phyloP scores from a whole-genome alignment of 495 filamentous ascomycete genomes.

The Hypoxylon fuscum region DNA sequence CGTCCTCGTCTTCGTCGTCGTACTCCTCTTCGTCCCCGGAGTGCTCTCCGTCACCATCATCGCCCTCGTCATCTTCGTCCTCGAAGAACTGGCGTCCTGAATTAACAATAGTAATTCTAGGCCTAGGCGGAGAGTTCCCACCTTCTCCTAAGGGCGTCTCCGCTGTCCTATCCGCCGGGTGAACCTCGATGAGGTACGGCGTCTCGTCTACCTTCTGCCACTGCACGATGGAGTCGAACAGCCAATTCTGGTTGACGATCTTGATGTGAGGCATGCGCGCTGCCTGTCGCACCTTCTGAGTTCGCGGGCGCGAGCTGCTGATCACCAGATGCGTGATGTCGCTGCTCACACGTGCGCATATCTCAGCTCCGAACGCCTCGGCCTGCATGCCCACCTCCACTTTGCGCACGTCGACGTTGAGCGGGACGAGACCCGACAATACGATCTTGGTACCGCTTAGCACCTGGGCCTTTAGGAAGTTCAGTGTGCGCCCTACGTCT shows the following conservation, averaged over 20 bases:
- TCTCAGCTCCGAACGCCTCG: slow-evolving; percentile 80
- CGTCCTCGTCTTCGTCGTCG: slow-evolving; percentile 61
- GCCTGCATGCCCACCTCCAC: slow-evolving; percentile 88
- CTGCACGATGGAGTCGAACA: slow-evolving; percentile 78
- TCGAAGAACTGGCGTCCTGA: slow-evolving; percentile 35
- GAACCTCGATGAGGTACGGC: slow-evolving; percentile 73
- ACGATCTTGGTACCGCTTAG: slow-evolving; percentile 77
- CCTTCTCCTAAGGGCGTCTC: slow-evolving; percentile 37
- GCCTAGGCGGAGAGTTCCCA: slow-evolving; percentile 46
- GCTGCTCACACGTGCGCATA: slow-evolving; percentile 62
- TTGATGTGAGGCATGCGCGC: slow-evolving; percentile 74
- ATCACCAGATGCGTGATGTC: slow-evolving; percentile 65
- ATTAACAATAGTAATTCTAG: slow-evolving; percentile 54
- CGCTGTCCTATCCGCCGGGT: slow-evolving; percentile 66
- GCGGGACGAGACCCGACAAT: slow-evolving; percentile 87
- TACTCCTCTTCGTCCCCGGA: slow-evolving; percentile 51
- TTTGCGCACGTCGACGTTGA: slow-evolving; percentile 74
- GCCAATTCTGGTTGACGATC: slow-evolving; percentile 91
- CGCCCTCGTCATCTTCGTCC: slow-evolving; percentile 41
- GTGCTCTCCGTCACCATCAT: slow-evolving; percentile 48
- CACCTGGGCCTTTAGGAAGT: slow-evolving; percentile 74
- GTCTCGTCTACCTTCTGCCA: slow-evolving; percentile 81
- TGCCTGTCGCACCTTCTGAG: slow-evolving; percentile 86
- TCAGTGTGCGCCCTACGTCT: slow-evolving; percentile 84
- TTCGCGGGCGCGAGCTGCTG: slow-evolving; percentile 71